Evolutionary conservation across 176 grass and related monocot species (phyloP).

Genomic region (Otatea glauca): DNA sequence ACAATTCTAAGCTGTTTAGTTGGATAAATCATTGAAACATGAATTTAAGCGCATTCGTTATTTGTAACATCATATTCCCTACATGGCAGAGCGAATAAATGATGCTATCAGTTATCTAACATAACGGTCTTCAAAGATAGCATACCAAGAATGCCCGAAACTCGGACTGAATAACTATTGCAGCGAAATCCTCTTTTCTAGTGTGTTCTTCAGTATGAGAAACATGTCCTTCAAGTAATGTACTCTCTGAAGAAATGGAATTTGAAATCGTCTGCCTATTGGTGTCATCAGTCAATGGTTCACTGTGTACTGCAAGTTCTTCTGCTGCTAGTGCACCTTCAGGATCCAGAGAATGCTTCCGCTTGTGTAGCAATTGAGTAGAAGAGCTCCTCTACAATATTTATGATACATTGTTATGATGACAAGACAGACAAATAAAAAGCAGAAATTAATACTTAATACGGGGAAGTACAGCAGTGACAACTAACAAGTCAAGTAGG

Average conservation of each 20-base stretch:
- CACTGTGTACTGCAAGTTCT: slow-evolving; percentile 48
- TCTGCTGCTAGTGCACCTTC: slow-evolving; percentile 46
- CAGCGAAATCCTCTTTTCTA: slow-evolving; percentile 63
- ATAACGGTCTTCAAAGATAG: slow-evolving; percentile 15
- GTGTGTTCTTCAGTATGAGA: slow-evolving; percentile 56
- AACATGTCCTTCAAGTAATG: slow-evolving; percentile 39
- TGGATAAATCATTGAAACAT: slow-evolving; percentile 4
- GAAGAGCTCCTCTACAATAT: slow-evolving; percentile 52
- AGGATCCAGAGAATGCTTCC: slow-evolving; percentile 53
- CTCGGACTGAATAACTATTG: slow-evolving; percentile 78
- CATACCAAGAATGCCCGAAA: slow-evolving; percentile 96
- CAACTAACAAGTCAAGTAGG: too few species aligned
- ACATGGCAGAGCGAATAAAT: not conserved
- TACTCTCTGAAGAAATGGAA: slow-evolving; percentile 48
- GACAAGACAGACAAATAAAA: slow-evolving; percentile 17
- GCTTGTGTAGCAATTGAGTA: slow-evolving; percentile 53
- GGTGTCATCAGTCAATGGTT: slow-evolving; percentile 40
- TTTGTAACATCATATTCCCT: not conserved
- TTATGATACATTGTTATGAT: slow-evolving; percentile 23
- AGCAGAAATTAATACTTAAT: slow-evolving; percentile 1
- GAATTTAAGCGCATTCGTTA: slow-evolving; percentile 14
- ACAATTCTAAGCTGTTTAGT: slow-evolving; percentile 20
- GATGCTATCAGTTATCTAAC: slow-evolving; percentile 7
- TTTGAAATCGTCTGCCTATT: slow-evolving; percentile 50
- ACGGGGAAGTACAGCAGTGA: slow-evolving; percentile 14